Base-by-base conservation (phyloP, 1,139 yeast species). In the Taiozyma sp. region DNA sequence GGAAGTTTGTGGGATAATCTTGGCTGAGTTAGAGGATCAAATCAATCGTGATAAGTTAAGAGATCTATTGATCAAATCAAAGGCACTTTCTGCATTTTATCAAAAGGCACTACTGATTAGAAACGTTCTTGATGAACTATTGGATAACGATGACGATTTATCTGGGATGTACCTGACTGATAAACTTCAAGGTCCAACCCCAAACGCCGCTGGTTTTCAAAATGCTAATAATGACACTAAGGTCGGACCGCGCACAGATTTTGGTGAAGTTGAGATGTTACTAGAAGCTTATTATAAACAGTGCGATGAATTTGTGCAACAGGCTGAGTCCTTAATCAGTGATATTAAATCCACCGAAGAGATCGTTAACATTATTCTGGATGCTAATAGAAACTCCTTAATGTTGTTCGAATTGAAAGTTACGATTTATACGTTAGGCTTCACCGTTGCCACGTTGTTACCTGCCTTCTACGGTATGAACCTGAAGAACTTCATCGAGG, bases 401-500 rank as follows among this genome's bases (percentile, higher is more conserved):
- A 85, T 87, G 92, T 68, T 87, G 40, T 76, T 86, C 52, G 91
- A 88, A 54, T 70, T 87, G 53, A 77, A 82, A 54, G 81, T 87
- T 48, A 81, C 90, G 10, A 80, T 85, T 19, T 84, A 86, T 46
- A 79, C 90, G 24, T 66, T 87, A 41, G 73, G 82, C 36, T 65
- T 79, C 52, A 80, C 82, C 0, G 74, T 76, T 16, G 84, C 90
- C 0, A 75, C 87, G 44, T 81, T 87, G 36, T 75, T 84, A 24
- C 92, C 91, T 2, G 88, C 95, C 1, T 75, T 84, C 49, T 87
- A 86, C 61, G 96, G 96, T 44, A 87, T 87, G 95, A 87, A 87
- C 62, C 71, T 87, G 62, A 84, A 84, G 54, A 87, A 86, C 64
- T 86, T 84, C 64, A 81, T 87, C 13, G 96, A 87, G 64, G 90